Percentiles rank a stretch among this genome's conserved stretches.
These are phyloP conservation scores for Daldinia loculata DNA, from an alignment of 495 filamentous ascomycete genomes.

Conservation along the genomic window DNA sequence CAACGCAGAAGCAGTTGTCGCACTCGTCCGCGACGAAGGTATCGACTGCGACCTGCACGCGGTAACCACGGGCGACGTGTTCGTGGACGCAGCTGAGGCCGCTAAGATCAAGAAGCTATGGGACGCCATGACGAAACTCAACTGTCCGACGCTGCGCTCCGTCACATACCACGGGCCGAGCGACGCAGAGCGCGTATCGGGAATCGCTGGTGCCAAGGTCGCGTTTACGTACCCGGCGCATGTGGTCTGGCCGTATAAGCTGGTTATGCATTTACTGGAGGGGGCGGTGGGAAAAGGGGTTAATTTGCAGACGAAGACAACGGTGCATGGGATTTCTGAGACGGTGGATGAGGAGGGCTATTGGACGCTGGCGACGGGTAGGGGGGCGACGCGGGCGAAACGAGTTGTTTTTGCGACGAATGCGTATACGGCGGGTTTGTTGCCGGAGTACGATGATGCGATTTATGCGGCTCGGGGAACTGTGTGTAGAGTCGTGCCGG, in stretches of 20 bases:
- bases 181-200: conserved; percentile 32
- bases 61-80: conserved; percentile 57
- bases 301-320: conserved; percentile 48
- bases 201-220: conserved; percentile 25
- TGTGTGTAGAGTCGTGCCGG: conserved; percentile 12
- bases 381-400: conserved; percentile 56
- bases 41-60: conserved; percentile 57
- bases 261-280: conserved; percentile 64
- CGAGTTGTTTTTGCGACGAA: conserved; percentile 70
- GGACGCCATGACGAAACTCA: conserved; percentile 50
- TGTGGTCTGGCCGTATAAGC: conserved; percentile 63
- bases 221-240: conserved; percentile 47
- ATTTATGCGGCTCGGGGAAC: conserved; percentile 66
- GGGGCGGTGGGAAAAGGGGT: conserved; percentile 47
- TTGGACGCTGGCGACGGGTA: conserved; percentile 59
- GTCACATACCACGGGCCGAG: conserved; percentile 43
- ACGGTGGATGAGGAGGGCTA: conserved; percentile 42
- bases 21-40: conserved; percentile 51
- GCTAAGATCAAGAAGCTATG: conserved; percentile 47
- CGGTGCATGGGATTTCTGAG: conserved; percentile 34
- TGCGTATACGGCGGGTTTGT: conserved; percentile 65
- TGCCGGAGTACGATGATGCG: conserved; percentile 58
- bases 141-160: conserved; percentile 46
- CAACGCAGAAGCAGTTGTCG: conserved; percentile 55
- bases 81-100: conserved; percentile 52